A percentile compares a stretch with the other conserved stretches of the same genome.
Evolutionary conservation across 2,329 filamentous ascomycete species (phyloP).

Genomic region (Ophiostoma australiae): DNA sequence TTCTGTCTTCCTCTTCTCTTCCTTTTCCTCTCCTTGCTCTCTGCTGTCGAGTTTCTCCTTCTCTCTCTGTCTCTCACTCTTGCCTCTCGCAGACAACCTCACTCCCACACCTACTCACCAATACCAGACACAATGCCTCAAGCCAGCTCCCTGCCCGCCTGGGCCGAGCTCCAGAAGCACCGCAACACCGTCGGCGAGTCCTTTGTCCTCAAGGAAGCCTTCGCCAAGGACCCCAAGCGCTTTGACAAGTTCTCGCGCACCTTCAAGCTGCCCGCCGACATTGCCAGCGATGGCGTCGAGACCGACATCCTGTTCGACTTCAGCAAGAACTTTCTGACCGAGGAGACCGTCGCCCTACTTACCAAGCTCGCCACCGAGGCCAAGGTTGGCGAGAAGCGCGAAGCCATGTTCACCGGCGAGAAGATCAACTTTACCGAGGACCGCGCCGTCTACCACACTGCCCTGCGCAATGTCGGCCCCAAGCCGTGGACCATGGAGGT

Average conservation of each 20-base stretch:
- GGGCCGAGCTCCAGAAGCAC: slow-evolving; percentile 87
- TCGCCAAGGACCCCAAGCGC: slow-evolving; percentile 78
- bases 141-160: slow-evolving; percentile 78
- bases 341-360: slow-evolving; percentile 83
- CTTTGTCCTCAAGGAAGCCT: slow-evolving; percentile 90
- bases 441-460: slow-evolving; percentile 91
- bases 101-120: slow-evolving; percentile 12
- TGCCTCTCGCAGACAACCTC: background rate
- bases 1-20: background rate
- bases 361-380: slow-evolving; percentile 89
- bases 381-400: slow-evolving; percentile 83
- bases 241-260: slow-evolving; percentile 86
- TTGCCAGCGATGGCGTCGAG: slow-evolving; percentile 51
- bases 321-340: slow-evolving; percentile 96
- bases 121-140: slow-evolving; percentile 59
- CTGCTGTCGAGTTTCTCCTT: background rate
- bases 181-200: slow-evolving; percentile 80
- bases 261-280: slow-evolving; percentile 73
- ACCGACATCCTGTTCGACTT: slow-evolving; percentile 96
- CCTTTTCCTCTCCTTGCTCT: background rate
- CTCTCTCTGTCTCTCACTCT: background rate
- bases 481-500: slow-evolving; percentile 73
- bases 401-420: slow-evolving; percentile 95
- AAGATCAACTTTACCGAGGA: slow-evolving; percentile 99
- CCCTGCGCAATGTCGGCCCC: slow-evolving; percentile 75